Evolutionary conservation across 106 monocot genomes (phyloP), one percentile per base, ranked within the genome.

Genomic region (Iris macrosiphon): DNA sequence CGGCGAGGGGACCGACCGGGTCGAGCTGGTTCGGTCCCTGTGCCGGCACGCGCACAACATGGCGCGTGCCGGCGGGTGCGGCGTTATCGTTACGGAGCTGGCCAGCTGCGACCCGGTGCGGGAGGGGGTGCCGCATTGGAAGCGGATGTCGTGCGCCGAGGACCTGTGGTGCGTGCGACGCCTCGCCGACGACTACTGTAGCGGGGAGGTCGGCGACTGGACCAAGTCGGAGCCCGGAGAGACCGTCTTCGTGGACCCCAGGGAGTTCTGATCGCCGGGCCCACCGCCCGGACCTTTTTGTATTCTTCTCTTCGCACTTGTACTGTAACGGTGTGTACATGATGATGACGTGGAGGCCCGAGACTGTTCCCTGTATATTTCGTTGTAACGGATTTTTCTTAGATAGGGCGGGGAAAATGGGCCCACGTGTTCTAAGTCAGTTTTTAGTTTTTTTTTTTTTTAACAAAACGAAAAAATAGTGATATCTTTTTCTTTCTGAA

Each of bases 161-260:
- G 86, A 86, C 38, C 43, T 81, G 31, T 86, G 86, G 86, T 86
- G 86, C 56, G 38, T 68, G 30, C 80, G 81, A 63, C 60, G 80
- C n/a, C 65, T 86, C 20, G 68, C 55, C 1, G 65, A 60, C 23
- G 77, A 40, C 21, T 40, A 70, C 52, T 48, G 69, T 57, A 73
- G 65, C 47, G 77, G 62, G 9, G 65, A 44, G 10, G 61, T 70
- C 34, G 72, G 69, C 2, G 83, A 83, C 40, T 83, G 83, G 83
- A 62, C 78, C 50, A 63, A 65, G 39, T 77, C 83, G 31, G 15
- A 65, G 26, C 62, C 70, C 3, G 69, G 61, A 5, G 4, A 15
- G 2, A 61, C 74, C 40, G 62, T 83, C 23, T 83, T 83, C 52
- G 77, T 78, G 12, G 83, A 83, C 70, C 83, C 83, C n/a, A 52